phyloP scores from a whole-genome alignment of 75 land plant species.

The Chamaecyparis obtusa region DNA sequence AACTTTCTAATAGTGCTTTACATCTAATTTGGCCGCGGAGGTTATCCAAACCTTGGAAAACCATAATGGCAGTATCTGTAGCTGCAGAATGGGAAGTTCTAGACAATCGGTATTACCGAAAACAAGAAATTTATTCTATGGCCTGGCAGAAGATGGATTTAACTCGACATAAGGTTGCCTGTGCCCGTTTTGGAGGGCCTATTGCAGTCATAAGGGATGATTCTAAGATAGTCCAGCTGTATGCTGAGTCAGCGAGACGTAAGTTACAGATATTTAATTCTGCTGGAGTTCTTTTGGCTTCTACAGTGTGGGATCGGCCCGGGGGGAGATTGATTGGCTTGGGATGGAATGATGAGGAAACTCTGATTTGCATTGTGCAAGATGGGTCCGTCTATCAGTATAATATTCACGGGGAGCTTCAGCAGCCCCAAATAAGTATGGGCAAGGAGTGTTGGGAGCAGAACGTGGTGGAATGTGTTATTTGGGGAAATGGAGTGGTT shows the following conservation, averaged over 20 bases:
- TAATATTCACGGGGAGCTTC: constrained; percentile 69
- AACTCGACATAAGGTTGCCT: constrained; percentile 84
- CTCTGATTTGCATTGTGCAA: constrained; percentile 75
- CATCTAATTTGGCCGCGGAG: background rate
- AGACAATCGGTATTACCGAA: constrained; percentile 82
- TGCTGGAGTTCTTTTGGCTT: constrained; percentile 72
- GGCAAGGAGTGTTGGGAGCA: constrained; percentile 83
- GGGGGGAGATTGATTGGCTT: constrained; percentile 88
- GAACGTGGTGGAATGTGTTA: constrained; percentile 78
- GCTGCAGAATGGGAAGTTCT: constrained; percentile 93
- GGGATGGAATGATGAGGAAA: constrained; percentile 90
- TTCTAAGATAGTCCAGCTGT: constrained; percentile 96
- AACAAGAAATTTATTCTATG: constrained; percentile 80
- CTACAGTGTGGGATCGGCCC: constrained; percentile 82
- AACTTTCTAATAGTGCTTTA: background rate
- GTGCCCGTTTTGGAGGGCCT: constrained; percentile 94
- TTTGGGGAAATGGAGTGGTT: constrained; percentile 88
- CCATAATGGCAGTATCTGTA: constrained; percentile 48
- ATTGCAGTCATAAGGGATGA: constrained; percentile 96
- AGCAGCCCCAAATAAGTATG: constrained; percentile 52
- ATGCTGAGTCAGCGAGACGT: constrained; percentile 89
- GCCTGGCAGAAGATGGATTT: constrained; percentile 85
- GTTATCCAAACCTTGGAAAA: background rate
- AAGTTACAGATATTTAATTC: constrained; percentile 82
- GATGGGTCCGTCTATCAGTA: constrained; percentile 85